Conservation (phyloP, 1,284 basidiomycete genomes). For the Tylopilus sp. region DNA sequence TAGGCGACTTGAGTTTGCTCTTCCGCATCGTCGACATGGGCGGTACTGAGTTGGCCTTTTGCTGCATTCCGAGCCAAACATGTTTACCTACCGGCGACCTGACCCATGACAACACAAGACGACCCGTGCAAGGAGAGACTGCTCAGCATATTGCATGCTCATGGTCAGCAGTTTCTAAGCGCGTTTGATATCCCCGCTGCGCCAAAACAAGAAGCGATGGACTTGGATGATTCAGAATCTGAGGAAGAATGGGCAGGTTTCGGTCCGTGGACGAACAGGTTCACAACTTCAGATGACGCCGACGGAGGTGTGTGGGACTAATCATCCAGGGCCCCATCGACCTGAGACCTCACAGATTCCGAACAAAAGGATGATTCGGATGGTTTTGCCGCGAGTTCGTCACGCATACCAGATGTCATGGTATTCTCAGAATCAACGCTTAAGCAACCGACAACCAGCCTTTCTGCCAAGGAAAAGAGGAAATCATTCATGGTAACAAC, state of each 20-base stretch:
- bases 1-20: conserved; percentile 17
- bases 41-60: neutral
- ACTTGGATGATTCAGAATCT: conserved; percentile 10
- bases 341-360: conserved; percentile 27
- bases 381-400: conserved; percentile 38
- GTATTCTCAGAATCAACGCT: conserved; percentile 52
- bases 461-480: conserved; percentile 44
- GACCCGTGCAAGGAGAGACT: conserved; percentile 43
- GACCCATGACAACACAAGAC: conserved; percentile 18
- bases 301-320: conserved; percentile 19
- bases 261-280: conserved; percentile 6
- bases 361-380: conserved; percentile 42
- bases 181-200: conserved; percentile 46
- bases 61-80: conserved; percentile 10
- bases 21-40: conserved; percentile 44
- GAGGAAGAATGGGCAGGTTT: conserved; percentile 40
- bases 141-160: conserved; percentile 57
- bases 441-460: conserved; percentile 23
- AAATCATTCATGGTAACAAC: conserved; percentile 74
- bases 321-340: neutral
- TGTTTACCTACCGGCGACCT: no score
- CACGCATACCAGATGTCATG: conserved; percentile 44
- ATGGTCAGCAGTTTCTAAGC: conserved; percentile 61
- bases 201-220: conserved; percentile 31
- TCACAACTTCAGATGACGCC: conserved; percentile 16